Evolutionary conservation across 306 rosid genomes (phyloP), one percentile per base, ranked within the genome.

Genomic region (Vigna unguiculata): DNA sequence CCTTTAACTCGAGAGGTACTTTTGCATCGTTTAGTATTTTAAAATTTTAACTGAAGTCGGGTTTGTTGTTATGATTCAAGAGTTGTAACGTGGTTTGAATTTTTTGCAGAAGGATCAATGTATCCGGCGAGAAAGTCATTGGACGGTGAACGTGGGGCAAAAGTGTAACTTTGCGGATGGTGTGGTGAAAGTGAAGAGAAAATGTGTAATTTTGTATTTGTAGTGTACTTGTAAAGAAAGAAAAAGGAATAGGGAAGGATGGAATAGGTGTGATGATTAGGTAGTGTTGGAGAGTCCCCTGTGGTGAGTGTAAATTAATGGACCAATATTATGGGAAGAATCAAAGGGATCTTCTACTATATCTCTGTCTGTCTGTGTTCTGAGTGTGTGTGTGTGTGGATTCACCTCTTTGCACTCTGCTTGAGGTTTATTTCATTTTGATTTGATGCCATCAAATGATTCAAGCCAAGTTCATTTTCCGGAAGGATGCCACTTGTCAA

Each of bases 1-100:
- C 98, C 3, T 86, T 85, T 52, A 89, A 86, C 53, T 83, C 91
- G 1, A 85, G 92, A 90, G 98, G 84, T 81, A 59, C 2, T 6
- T 32, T 80, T 43, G 2, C 15, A 28, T 41, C 10, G 19, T 28
- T 15, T 1, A 17, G 2, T 21, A 0, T 2, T 41, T 0, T 13
- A 19, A 19, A 12, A 43, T 41, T 20, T 66, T 20, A 9, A 16
- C 3, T 45, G 30, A 9, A 8, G n/a, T 53, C 63, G 0, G 11
- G 32, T 12, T 40, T 13, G 49, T 24, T 61, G 60, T 24, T 55
- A 14, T 59, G 48, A 12, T 2, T 43, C 2, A 41, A 6, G 36
- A 7, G 22, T 36, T 25, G 9, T 20, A 57, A 48, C 41, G 0
- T 9, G 0, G 54, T 41, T 25, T 30, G 17, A 0, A 7, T 7